phyloP scores from a whole-genome alignment of 1,284 basidiomycete genomes.

The Porogramme epimiltina region DNA sequence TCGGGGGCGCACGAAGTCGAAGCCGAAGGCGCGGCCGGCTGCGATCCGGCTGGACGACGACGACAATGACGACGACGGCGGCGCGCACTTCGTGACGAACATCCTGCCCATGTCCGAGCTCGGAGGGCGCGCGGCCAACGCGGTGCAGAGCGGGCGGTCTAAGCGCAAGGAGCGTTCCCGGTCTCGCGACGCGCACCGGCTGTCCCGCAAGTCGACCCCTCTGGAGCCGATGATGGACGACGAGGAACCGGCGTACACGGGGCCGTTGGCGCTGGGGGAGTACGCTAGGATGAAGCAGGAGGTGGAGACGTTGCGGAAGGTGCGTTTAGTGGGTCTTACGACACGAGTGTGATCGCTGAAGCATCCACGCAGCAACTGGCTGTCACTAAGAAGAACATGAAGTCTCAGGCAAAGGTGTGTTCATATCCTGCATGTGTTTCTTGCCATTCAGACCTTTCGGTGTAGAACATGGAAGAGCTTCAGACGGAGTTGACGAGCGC shows the following conservation, averaged over 20 bases:
- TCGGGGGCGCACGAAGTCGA: constrained; percentile 19
- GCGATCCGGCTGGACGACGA: constrained; percentile 14
- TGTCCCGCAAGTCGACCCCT: constrained; percentile 15
- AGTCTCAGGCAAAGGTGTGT: constrained; percentile 60
- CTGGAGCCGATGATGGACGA: constrained; percentile 21
- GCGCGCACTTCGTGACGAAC: constrained; percentile 14
- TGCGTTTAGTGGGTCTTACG: constrained; percentile 31
- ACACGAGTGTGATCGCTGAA: constrained; percentile 26
- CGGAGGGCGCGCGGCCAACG: background rate
- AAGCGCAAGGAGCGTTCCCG: constrained; percentile 31
- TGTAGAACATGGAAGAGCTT: constrained; percentile 52
- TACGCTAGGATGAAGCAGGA: constrained; percentile 42
- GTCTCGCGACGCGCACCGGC: constrained; percentile 24
- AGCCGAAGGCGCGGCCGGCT: constrained; percentile 18
- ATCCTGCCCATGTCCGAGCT: constrained; percentile 16
- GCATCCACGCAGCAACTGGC: constrained; percentile 38
- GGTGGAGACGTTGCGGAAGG: constrained; percentile 49
- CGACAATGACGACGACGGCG: constrained; percentile 22
- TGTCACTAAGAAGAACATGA: constrained; percentile 51
- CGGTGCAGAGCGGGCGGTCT: constrained; percentile 8
- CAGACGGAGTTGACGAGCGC: constrained; percentile 40
- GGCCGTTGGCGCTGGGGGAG: constrained; percentile 43
- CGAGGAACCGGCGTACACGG: constrained; percentile 25
- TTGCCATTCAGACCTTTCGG: constrained; percentile 1
- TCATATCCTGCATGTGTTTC: constrained; percentile 1